A percentile compares a stretch with the other conserved stretches of the same genome.
phyloP scores from a whole-genome alignment of 1,139 yeast genomes.

The Protomyces lactucae-debilis region DNA sequence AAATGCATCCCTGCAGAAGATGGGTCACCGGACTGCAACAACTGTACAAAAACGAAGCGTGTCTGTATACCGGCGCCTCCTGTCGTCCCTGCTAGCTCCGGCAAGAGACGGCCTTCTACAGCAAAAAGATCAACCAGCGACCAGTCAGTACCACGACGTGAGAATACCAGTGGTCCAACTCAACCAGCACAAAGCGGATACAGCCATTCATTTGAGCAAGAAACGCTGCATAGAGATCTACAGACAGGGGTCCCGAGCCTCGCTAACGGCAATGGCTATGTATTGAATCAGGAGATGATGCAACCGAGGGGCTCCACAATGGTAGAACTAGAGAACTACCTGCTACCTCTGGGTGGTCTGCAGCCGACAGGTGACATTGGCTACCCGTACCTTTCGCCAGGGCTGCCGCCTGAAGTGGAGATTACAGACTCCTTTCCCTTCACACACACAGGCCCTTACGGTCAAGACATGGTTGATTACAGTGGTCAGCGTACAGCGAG shows the following conservation, averaged over 20 bases:
- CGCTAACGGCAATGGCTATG: not conserved
- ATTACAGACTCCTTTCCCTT: not conserved
- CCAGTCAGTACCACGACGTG: not conserved
- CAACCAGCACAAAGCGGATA: not conserved
- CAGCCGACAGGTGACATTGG: not conserved
- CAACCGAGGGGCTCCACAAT: not conserved
- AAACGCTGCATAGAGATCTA: not conserved
- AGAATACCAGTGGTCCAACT: too few relatives aligned
- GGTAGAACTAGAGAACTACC: not conserved
- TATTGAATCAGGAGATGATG: not conserved
- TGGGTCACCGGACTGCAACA: slow-evolving; percentile 33
- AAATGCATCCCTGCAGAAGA: slow-evolving; percentile 33
- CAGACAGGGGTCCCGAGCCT: not conserved
- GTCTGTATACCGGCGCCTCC: slow-evolving; percentile 27
- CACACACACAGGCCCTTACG: not conserved
- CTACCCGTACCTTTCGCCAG: not conserved
- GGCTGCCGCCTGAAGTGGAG: not conserved
- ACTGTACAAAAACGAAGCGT: slow-evolving; percentile 33
- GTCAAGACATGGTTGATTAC: not conserved
- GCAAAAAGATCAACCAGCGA: not conserved
- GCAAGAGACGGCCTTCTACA: not conserved
- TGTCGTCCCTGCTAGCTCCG: not conserved
- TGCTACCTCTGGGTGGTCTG: not conserved
- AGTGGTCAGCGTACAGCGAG: not conserved
- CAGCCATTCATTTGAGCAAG: not conserved